Evolutionary conservation across 306 rosid genomes (phyloP).

Genomic region (Castanea sativa): DNA sequence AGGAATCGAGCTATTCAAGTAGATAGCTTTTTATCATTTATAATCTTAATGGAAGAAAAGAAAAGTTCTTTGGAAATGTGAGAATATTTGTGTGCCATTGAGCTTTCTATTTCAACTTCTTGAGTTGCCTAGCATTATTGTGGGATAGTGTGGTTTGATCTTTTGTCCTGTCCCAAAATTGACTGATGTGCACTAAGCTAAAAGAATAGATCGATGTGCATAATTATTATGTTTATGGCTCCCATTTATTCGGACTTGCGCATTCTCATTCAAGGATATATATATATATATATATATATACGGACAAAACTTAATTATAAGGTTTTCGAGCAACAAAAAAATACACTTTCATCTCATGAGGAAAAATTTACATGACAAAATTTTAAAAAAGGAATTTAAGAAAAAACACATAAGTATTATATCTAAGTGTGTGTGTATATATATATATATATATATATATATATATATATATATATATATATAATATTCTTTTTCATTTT

Average conservation of each 20-base stretch:
- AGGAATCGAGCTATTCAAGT: constrained; percentile 4
- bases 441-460: no score
- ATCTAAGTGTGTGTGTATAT: no score
- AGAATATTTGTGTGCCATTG: neutral
- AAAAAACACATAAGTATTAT: no score
- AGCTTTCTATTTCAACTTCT: neutral
- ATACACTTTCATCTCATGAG: no score
- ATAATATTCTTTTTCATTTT: no score
- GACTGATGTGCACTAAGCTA: no score
- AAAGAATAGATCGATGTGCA: neutral
- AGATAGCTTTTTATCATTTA: neutral
- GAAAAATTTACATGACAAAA: no score
- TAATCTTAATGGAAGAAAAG: neutral
- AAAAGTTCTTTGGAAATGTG: neutral
- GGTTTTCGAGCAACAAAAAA: no score
- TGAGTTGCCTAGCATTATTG: neutral
- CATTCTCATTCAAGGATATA: no score
- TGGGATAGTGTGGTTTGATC: neutral
- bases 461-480: no score
- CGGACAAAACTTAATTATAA: no score
- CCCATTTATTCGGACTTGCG: neutral
- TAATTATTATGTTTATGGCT: neutral
- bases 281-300: no score
- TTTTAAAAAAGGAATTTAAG: fast-evolving
- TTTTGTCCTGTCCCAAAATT: neutral